Conservation (phyloP, 768 basidiomycete genomes). For the Termitomyces sp. region DNA sequence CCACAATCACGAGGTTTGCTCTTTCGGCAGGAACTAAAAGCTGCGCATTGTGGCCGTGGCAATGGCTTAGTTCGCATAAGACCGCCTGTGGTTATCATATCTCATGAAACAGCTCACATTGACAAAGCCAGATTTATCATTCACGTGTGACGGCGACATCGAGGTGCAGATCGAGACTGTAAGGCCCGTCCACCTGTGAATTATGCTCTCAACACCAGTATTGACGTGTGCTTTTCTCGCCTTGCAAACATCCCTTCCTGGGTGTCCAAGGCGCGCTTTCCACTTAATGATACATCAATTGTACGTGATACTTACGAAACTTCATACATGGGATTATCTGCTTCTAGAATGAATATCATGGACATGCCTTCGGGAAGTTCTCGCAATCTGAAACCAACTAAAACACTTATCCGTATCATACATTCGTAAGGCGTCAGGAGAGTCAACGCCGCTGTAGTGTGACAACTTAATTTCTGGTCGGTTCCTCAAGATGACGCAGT, state of each 20-base stretch:
- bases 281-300: not conserved
- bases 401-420: not conserved
- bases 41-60: not conserved
- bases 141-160: not conserved
- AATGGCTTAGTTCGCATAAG: not conserved
- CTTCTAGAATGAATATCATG: not conserved
- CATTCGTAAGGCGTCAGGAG: not conserved
- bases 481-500: not conserved
- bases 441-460: not conserved
- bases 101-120: not conserved
- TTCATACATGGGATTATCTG: not conserved
- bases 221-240: not conserved
- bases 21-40: not conserved
- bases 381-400: not conserved
- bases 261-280: not conserved
- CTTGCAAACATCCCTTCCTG: not conserved
- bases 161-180: not conserved
- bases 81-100: not conserved
- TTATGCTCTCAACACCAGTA: not conserved
- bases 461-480: not conserved
- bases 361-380: not conserved
- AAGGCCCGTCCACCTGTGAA: not conserved
- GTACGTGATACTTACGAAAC: not conserved
- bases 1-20: not conserved
- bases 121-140: not conserved